phyloP scores from a whole-genome alignment of 352 stramenopile genomes.

The Pythium biforme region DNA sequence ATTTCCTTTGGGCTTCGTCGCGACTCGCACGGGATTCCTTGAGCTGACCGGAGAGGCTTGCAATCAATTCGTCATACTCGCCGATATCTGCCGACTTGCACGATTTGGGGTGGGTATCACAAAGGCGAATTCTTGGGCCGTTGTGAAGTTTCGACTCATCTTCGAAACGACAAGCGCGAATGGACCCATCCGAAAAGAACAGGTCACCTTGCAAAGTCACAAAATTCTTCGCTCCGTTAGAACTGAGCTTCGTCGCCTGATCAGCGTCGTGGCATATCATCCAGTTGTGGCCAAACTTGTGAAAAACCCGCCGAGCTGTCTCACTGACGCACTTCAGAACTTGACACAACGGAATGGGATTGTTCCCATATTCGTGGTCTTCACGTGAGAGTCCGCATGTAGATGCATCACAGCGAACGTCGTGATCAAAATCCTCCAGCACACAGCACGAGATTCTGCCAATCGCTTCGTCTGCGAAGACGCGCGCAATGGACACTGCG shows the following conservation, averaged over 20 bases:
- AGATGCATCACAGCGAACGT: constrained; percentile 4
- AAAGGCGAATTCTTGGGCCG: neutral
- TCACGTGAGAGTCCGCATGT: neutral
- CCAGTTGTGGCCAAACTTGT: constrained; percentile 27
- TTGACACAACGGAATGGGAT: constrained; percentile 22
- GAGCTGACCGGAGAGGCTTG: neutral
- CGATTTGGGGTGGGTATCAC: too few relatives aligned
- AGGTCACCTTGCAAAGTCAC: constrained; percentile 31
- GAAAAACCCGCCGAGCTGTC: constrained; percentile 15
- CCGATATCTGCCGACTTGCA: neutral
- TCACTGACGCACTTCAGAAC: constrained; percentile 17
- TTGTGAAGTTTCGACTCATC: neutral
- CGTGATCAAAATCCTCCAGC: constrained; percentile 20
- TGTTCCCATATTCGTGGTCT: neutral
- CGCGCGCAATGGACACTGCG: constrained; percentile 18
- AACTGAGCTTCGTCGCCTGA: constrained; percentile 7
- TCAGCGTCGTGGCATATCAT: constrained; percentile 22
- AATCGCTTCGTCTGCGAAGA: constrained; percentile 18
- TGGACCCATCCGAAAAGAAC: constrained; percentile 31
- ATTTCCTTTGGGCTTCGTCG: neutral
- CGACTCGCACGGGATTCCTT: neutral
- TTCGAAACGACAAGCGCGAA: constrained; percentile 19
- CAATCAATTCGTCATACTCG: neutral
- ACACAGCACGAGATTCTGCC: constrained; percentile 30
- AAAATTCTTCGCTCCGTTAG: constrained; percentile 11